phyloP scores from a whole-genome alignment of 2,329 filamentous ascomycete genomes.

The Sarocladiaceae sp. region DNA sequence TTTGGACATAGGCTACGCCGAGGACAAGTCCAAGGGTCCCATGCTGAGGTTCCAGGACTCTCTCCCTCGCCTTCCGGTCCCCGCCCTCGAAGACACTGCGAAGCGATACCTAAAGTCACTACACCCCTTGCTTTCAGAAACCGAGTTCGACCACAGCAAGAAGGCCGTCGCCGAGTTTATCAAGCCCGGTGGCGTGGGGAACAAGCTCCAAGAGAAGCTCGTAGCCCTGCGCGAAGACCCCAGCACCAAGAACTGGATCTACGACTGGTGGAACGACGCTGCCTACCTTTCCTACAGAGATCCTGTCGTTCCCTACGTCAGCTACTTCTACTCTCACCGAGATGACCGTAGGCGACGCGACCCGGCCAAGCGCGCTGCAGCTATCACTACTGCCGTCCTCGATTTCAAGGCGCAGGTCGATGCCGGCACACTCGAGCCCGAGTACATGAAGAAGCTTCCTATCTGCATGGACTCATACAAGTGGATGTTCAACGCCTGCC shows the following conservation, averaged over 20 bases:
- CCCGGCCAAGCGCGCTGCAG: constrained; percentile 88
- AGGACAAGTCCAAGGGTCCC: constrained; percentile 72
- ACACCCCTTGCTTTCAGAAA: constrained; percentile 64
- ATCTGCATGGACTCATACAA: constrained; percentile 98
- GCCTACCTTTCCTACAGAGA: constrained; percentile 93
- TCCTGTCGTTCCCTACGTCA: constrained; percentile 95
- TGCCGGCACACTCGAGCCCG: constrained; percentile 76
- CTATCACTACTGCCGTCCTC: constrained; percentile 77
- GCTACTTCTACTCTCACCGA: constrained; percentile 98
- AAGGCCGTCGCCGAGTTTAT: constrained; percentile 86
- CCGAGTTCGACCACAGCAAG: constrained; percentile 69
- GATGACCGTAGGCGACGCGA: constrained; percentile 86
- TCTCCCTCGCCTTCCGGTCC: constrained; percentile 74
- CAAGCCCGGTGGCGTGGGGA: constrained; percentile 77
- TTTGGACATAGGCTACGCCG: constrained; percentile 62
- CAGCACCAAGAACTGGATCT: constrained; percentile 86
- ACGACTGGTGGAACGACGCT: constrained; percentile 96
- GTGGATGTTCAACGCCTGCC: constrained; percentile 97
- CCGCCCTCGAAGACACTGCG: constrained; percentile 77
- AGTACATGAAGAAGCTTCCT: constrained; percentile 97
- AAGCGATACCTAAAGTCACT: constrained; percentile 77
- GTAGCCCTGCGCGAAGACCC: constrained; percentile 75
- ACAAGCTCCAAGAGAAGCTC: constrained; percentile 83
- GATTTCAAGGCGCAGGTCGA: constrained; percentile 97
- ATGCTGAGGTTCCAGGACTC: constrained; percentile 86